Evolutionary conservation across 148 eudicot genomes (phyloP).

Genomic region (Suaeda aralocaspica): DNA sequence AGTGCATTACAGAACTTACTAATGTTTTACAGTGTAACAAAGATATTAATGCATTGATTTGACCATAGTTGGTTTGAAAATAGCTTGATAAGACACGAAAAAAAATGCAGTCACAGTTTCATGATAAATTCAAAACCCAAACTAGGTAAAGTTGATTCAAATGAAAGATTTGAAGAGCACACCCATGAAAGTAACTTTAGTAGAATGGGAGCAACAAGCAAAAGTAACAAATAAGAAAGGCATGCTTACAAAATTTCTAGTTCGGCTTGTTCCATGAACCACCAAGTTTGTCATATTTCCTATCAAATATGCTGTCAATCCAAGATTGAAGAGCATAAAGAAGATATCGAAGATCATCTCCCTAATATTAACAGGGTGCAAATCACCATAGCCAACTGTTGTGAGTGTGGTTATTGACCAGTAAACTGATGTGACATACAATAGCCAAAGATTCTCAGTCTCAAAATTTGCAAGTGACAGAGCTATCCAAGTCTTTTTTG

Average conservation of each 20-base stretch:
- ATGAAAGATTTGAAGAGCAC: not conserved
- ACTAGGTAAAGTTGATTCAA: not conserved
- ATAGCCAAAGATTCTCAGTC: constrained; percentile 26
- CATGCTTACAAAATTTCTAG: constrained; percentile 68
- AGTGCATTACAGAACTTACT: not conserved
- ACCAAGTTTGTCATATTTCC: constrained; percentile 95
- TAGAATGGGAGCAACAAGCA: not conserved
- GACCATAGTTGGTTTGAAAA: not conserved
- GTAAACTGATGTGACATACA: constrained; percentile 62
- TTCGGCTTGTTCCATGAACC: constrained; percentile 67
- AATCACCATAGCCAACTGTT: constrained; percentile 82
- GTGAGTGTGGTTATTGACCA: constrained; percentile 87
- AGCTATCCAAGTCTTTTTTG: constrained; percentile 62
- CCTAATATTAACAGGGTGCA: constrained; percentile 59
- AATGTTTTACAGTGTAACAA: not conserved
- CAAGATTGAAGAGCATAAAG: constrained; percentile 84
- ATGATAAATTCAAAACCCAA: not conserved
- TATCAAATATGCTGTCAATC: constrained; percentile 65
- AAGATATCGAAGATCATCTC: constrained; percentile 70
- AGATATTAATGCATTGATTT: not conserved
- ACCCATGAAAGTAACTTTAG: not conserved
- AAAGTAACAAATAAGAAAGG: not conserved
- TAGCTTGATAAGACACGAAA: not conserved
- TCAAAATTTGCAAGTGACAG: constrained; percentile 28
- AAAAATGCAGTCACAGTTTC: too few relatives aligned